Evolutionary conservation across 2,329 filamentous ascomycete genomes (phyloP).

Genomic region (Colletotrichum graminicola): DNA sequence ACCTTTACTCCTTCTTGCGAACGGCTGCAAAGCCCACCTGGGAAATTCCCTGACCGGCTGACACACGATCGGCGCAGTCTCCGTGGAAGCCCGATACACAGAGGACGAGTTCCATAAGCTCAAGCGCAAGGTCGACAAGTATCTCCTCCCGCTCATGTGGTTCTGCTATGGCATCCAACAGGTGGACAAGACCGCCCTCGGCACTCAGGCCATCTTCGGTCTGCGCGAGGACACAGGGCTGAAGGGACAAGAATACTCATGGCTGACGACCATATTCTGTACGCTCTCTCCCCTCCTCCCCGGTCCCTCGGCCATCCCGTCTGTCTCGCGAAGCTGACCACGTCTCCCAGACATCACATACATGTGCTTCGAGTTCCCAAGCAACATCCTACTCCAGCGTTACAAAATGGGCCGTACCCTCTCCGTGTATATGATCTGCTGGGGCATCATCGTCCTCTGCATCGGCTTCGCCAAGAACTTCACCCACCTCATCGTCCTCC

Average conservation of each 20-base stretch:
- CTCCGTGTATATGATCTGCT: constrained; percentile 43
- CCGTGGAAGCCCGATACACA: constrained; percentile 47
- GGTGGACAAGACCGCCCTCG: constrained; percentile 59
- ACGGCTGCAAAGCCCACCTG: too few species aligned
- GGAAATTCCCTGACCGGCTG: not conserved
- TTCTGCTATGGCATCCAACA: constrained; percentile 63
- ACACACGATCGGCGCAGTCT: constrained; percentile 5
- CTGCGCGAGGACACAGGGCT: constrained; percentile 48
- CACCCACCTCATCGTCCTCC: constrained; percentile 51
- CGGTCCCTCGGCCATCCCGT: not conserved
- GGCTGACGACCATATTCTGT: constrained; percentile 53
- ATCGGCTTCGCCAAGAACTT: constrained; percentile 55
- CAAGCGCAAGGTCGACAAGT: constrained; percentile 58
- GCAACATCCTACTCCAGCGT: constrained; percentile 51
- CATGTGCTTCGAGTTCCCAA: constrained; percentile 50
- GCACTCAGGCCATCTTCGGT: constrained; percentile 55
- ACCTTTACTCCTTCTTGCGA: fast-evolving
- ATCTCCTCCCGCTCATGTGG: constrained; percentile 62
- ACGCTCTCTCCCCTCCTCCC: not conserved
- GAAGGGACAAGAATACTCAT: constrained; percentile 45
- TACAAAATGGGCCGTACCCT: constrained; percentile 43
- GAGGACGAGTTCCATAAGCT: constrained; percentile 55
- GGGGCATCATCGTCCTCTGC: constrained; percentile 53
- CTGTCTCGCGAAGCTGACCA: not conserved
- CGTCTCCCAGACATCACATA: constrained; percentile 46